These are phyloP conservation scores for Exophiala spinifera DNA, from an alignment of 2,329 filamentous ascomycete species.

Conservation along the genomic window DNA sequence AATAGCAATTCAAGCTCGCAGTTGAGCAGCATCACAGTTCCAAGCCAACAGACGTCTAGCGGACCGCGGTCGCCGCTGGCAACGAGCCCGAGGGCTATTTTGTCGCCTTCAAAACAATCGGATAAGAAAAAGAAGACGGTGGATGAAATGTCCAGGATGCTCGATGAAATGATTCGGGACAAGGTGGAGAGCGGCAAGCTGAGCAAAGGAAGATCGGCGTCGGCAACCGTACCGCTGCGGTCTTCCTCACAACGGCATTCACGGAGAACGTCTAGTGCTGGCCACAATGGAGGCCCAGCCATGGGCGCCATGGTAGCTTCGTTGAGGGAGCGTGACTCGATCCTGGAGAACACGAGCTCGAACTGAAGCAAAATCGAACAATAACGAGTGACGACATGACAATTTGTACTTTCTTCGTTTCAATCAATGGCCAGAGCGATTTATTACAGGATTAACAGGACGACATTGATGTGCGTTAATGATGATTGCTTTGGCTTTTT, in stretches of 20 bases:
- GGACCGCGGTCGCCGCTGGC: slow-evolving; percentile 19
- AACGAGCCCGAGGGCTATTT: slow-evolving; percentile 32
- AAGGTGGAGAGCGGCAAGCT: slow-evolving; percentile 74
- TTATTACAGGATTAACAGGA: slow-evolving; percentile 7
- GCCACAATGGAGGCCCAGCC: slow-evolving; percentile 18
- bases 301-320: slow-evolving; percentile 31
- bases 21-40: slow-evolving; percentile 25
- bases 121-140: slow-evolving; percentile 65
- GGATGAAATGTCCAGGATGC: slow-evolving; percentile 87
- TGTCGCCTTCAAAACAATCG: slow-evolving; percentile 35
- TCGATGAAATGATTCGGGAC: slow-evolving; percentile 95
- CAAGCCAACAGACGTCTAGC: slow-evolving; percentile 8
- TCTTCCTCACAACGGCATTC: slow-evolving; percentile 35
- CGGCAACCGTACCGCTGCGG: slow-evolving; percentile 52
- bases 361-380: slow-evolving; percentile 20
- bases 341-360: slow-evolving; percentile 18
- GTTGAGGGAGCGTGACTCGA: slow-evolving; percentile 25
- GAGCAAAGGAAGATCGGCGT: slow-evolving; percentile 64
- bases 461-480: not conserved
- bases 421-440: not conserved
- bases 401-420: slow-evolving; percentile 7
- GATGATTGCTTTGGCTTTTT: not conserved
- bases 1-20: slow-evolving; percentile 34
- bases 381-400: slow-evolving; percentile 20
- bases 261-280: slow-evolving; percentile 22